These are phyloP conservation scores for Nakazawaea sp. DNA, from an alignment of 805 yeast species.

Conservation along the genomic window DNA sequence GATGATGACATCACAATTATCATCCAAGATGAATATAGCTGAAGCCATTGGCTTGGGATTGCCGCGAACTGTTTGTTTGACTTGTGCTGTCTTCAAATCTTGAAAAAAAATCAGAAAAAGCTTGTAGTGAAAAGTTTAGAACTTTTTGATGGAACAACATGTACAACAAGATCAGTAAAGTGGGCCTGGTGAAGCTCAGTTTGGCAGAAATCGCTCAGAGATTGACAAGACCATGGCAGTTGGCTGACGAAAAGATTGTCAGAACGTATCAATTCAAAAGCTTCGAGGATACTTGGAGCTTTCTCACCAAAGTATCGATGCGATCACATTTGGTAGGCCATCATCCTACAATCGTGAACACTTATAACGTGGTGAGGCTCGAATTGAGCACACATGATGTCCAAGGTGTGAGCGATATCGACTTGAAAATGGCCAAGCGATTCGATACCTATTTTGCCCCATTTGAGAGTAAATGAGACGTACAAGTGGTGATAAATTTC, in stretches of 20 bases:
- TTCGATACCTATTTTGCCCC: conserved; percentile 34
- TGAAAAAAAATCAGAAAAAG: too few species aligned
- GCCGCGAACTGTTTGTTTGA: too few species aligned
- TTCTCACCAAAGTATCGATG: conserved; percentile 46
- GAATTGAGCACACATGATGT: conserved; percentile 62
- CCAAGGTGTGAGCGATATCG: conserved; percentile 44
- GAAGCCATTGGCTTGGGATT: too few species aligned
- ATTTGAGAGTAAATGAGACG: too few species aligned
- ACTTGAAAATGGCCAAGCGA: conserved; percentile 48
- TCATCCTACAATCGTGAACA: conserved; percentile 64
- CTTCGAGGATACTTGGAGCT: conserved; percentile 56
- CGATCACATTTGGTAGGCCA: conserved; percentile 54
- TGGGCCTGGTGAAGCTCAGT: conserved; percentile 24
- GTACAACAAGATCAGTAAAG: conserved; percentile 30
- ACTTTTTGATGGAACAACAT: too few species aligned
- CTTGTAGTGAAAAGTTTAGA: too few species aligned
- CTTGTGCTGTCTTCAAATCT: too few species aligned
- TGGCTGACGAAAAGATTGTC: conserved; percentile 17
- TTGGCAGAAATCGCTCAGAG: too few species aligned
- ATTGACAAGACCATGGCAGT: too few species aligned
- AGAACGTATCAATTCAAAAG: conserved; percentile 36
- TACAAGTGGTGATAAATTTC: too few species aligned
- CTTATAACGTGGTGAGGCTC: conserved; percentile 51
- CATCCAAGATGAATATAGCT: conserved; percentile 28
- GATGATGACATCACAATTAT: conserved; percentile 20